These are phyloP conservation scores for Petunia axillaris DNA, from an alignment of 257 asterid genomes.

Conservation along the genomic window DNA sequence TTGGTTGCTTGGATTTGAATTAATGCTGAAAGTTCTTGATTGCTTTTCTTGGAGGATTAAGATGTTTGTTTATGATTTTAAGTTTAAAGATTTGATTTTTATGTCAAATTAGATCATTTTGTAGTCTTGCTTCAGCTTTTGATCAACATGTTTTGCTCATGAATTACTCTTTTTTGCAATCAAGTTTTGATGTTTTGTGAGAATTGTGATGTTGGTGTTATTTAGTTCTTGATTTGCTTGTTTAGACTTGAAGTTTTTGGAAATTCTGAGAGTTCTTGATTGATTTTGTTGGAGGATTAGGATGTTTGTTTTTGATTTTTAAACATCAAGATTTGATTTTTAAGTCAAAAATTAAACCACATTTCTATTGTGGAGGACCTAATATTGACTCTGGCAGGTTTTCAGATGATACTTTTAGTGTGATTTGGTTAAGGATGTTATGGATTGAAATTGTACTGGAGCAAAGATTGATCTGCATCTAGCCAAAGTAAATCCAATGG, in stretches of 20 bases:
- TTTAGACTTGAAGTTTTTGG: constrained; percentile 19
- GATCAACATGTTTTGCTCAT: constrained; percentile 51
- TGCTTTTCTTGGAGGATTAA: not conserved
- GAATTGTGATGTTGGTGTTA: not conserved
- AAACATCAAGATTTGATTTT: not conserved
- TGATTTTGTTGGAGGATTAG: not conserved
- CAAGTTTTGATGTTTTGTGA: not conserved
- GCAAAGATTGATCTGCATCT: constrained; percentile 25
- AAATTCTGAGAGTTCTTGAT: not conserved
- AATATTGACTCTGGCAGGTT: constrained; percentile 28
- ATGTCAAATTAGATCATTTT: constrained; percentile 30
- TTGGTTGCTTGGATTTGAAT: constrained; percentile 22
- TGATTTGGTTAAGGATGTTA: constrained; percentile 6
- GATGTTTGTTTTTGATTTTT: not conserved
- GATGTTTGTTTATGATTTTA: not conserved
- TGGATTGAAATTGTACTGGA: not conserved
- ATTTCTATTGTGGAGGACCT: not conserved
- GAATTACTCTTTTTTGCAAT: not conserved
- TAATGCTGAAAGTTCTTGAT: not conserved
- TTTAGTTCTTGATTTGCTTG: constrained; percentile 9
- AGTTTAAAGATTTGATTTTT: not conserved
- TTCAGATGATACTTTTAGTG: constrained; percentile 36
- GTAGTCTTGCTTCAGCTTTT: constrained; percentile 56
- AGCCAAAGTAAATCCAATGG: not conserved
- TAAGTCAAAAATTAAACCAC: not conserved